A percentile compares a stretch with the other conserved stretches of the same genome.
These are phyloP conservation scores for Yarrowia sp. DNA, from an alignment of 805 yeast genomes.

Conservation along the genomic window DNA sequence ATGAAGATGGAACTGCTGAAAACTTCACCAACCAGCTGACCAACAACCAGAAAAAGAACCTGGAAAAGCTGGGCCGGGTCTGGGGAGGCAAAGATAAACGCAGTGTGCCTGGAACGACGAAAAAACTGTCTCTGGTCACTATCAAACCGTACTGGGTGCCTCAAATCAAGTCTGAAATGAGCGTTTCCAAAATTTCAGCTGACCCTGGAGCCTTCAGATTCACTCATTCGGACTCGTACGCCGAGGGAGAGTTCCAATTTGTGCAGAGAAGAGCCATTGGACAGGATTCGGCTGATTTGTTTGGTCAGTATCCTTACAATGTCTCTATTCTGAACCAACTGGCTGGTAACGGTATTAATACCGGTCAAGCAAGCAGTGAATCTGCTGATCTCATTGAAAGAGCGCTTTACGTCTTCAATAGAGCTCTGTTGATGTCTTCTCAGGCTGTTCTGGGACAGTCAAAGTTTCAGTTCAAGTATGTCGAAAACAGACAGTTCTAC, in stretches of 20 bases:
- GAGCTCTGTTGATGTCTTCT: constrained; percentile 63
- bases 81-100: constrained; percentile 83
- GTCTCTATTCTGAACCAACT: constrained; percentile 76
- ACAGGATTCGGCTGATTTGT: constrained; percentile 41
- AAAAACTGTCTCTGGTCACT: constrained; percentile 66
- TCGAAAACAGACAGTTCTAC: constrained; percentile 74
- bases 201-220: constrained; percentile 56
- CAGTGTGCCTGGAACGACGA: constrained; percentile 68
- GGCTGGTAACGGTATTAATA: constrained; percentile 68
- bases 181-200: constrained; percentile 35
- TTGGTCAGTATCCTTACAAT: constrained; percentile 63
- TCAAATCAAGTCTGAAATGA: constrained; percentile 56
- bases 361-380: constrained; percentile 62
- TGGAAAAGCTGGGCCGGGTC: constrained; percentile 9
- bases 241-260: constrained; percentile 67
- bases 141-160: constrained; percentile 83
- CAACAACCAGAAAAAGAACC: constrained; percentile 10
- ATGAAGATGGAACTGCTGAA: constrained; percentile 8
- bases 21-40: constrained; percentile 9
- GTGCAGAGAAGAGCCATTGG: constrained; percentile 44
- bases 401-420: constrained; percentile 74
- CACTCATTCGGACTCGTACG: constrained; percentile 43
- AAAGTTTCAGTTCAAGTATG: constrained; percentile 71
- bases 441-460: constrained; percentile 50
- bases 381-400: constrained; percentile 74